These are phyloP conservation scores for Diutina sp. DNA, from an alignment of 1,139 yeast genomes.

Conservation along the genomic window DNA sequence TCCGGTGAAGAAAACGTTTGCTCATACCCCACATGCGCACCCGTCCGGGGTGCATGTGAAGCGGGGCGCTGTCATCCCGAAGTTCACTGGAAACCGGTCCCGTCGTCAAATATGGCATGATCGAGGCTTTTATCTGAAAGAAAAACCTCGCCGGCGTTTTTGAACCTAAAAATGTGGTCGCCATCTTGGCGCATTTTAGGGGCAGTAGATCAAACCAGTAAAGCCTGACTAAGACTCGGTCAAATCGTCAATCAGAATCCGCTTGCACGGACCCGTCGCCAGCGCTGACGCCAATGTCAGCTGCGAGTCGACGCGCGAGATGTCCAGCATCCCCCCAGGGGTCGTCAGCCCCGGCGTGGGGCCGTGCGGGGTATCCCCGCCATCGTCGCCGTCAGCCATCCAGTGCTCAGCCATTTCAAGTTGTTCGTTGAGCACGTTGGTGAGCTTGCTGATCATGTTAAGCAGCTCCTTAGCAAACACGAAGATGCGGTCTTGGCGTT, in stretches of 20 bases:
- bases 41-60: neutral
- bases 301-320: conserved; percentile 2
- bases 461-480: conserved; percentile 80
- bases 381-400: conserved; percentile 31
- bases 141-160: no score
- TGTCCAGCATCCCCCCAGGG: neutral
- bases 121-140: neutral
- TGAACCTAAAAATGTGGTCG: no score
- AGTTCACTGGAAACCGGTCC: neutral
- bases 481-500: conserved; percentile 50
- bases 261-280: neutral
- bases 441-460: conserved; percentile 76
- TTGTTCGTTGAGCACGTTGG: conserved; percentile 74
- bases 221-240: neutral
- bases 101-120: neutral
- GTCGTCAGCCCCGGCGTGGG: neutral
- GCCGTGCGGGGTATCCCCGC: neutral
- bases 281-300: neutral
- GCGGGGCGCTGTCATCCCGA: neutral
- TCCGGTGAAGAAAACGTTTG: neutral
- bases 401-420: conserved; percentile 76
- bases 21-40: neutral
- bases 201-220: neutral
- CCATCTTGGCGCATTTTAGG: neutral
- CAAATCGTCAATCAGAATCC: conserved; percentile 1